phyloP scores from a whole-genome alignment of 2,329 filamentous ascomycete genomes.

The Albifimbria verrucaria region DNA sequence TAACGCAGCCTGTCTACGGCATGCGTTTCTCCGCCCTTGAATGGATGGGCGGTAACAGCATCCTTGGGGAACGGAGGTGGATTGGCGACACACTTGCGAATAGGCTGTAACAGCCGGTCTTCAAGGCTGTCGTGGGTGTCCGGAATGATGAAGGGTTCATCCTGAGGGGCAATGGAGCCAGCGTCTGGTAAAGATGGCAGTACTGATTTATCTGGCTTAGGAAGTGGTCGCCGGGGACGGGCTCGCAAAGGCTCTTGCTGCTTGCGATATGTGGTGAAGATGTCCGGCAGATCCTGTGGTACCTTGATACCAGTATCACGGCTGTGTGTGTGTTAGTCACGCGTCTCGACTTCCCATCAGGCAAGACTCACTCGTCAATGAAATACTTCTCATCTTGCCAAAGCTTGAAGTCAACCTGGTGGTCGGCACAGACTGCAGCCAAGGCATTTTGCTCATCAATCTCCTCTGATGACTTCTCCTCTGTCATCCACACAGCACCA shows the following conservation, averaged over 20 bases:
- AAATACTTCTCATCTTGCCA: constrained; percentile 78
- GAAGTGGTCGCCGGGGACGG: constrained; percentile 55
- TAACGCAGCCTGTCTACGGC: constrained; percentile 58
- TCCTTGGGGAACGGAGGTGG: constrained; percentile 51
- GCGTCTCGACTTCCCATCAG: not conserved
- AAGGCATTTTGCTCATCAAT: constrained; percentile 59
- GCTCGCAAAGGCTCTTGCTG: constrained; percentile 67
- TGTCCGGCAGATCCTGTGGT: constrained; percentile 62
- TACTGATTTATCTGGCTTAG: constrained; percentile 44
- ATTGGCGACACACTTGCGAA: constrained; percentile 48
- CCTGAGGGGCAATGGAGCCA: constrained; percentile 53
- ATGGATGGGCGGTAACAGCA: constrained; percentile 60
- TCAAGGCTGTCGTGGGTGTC: constrained; percentile 50
- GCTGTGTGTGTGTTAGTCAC: constrained; percentile 36
- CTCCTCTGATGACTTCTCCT: constrained; percentile 68
- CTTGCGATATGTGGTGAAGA: constrained; percentile 75
- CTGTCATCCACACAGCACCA: constrained; percentile 69
- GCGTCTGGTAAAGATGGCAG: constrained; percentile 56
- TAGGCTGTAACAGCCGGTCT: constrained; percentile 52
- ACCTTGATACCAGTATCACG: constrained; percentile 60
- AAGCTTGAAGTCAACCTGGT: constrained; percentile 57
- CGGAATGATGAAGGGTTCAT: constrained; percentile 61
- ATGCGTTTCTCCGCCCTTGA: constrained; percentile 62
- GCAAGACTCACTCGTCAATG: constrained; percentile 66
- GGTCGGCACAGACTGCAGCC: constrained; percentile 46